phyloP scores from a whole-genome alignment of 805 yeast species.

The Candida lessepsii region DNA sequence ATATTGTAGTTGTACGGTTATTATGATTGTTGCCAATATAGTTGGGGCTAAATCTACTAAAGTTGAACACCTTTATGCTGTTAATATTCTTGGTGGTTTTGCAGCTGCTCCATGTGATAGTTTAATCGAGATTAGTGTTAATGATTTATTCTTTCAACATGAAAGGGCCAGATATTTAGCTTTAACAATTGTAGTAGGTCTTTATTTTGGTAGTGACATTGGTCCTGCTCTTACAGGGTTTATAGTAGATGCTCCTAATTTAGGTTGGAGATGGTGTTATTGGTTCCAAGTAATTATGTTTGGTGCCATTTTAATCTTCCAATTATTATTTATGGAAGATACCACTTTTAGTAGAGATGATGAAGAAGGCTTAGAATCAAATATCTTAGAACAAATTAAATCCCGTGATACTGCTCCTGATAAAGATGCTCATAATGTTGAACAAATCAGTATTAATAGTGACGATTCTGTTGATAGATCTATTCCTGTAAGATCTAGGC shows the following conservation, averaged over 20 bases:
- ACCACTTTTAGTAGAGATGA: conserved; percentile 39
- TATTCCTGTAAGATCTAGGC: conserved; percentile 30
- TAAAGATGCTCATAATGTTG: conserved; percentile 11
- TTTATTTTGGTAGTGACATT: conserved; percentile 43
- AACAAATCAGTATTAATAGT: conserved; percentile 19
- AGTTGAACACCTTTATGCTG: conserved; percentile 21
- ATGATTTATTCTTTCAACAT: conserved; percentile 46
- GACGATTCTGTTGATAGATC: conserved; percentile 20
- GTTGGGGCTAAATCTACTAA: conserved; percentile 27
- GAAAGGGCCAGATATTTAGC: conserved; percentile 36
- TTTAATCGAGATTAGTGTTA: conserved; percentile 44
- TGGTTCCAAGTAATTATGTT: conserved; percentile 28
- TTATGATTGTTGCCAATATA: conserved; percentile 21
- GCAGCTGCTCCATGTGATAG: conserved; percentile 46
- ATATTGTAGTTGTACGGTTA: conserved; percentile 26
- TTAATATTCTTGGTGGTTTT: conserved; percentile 26
- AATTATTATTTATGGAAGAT: conserved; percentile 41
- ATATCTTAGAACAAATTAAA: conserved; percentile 29
- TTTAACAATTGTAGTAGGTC: conserved; percentile 36
- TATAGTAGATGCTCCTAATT: conserved; percentile 26
- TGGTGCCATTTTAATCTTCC: conserved; percentile 32
- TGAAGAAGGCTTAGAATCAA: conserved; percentile 24
- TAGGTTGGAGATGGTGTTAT: conserved; percentile 44
- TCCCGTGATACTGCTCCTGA: conserved; percentile 11
- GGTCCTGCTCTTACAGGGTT: conserved; percentile 48